A percentile compares a stretch with the other conserved stretches of the same genome.
Conservation (phyloP, 2,329 filamentous ascomycete genomes). For the Aspergillus sp. region DNA sequence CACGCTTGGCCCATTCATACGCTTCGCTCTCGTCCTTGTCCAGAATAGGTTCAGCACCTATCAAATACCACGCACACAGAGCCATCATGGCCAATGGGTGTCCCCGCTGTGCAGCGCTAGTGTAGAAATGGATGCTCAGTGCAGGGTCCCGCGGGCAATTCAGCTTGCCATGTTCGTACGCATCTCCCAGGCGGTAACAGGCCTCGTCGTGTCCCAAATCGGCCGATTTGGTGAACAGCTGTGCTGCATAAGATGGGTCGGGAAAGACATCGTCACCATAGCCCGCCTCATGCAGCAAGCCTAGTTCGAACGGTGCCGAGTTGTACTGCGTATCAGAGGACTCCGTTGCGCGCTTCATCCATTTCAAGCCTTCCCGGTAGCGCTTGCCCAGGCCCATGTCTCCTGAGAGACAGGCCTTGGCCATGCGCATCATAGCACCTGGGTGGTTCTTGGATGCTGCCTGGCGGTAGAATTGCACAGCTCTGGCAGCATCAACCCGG, state of each 20-base stretch:
- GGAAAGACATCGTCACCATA: conserved; percentile 91
- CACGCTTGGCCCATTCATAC: conserved; percentile 88
- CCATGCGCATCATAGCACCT: conserved; percentile 87
- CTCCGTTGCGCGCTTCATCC: conserved; percentile 90
- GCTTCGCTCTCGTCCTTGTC: conserved; percentile 96
- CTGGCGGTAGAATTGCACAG: conserved; percentile 86
- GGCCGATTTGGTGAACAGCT: conserved; percentile 89
- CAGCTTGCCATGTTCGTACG: conserved; percentile 88
- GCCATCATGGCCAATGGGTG: conserved; percentile 95
- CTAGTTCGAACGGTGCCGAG: conserved; percentile 84
- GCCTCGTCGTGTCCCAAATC: conserved; percentile 87
- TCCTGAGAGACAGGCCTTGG: conserved; percentile 81
- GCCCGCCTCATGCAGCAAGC: conserved; percentile 82
- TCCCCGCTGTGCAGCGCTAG: conserved; percentile 77
- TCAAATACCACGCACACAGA: conserved; percentile 96
- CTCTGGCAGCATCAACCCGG: conserved; percentile 82
- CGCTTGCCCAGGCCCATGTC: conserved; percentile 80
- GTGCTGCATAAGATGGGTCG: conserved; percentile 84
- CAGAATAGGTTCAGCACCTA: conserved; percentile 84
- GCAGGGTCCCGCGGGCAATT: conserved; percentile 86
- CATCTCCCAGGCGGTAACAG: conserved; percentile 84
- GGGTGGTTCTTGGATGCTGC: conserved; percentile 92
- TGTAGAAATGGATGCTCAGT: conserved; percentile 96
- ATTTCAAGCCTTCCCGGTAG: conserved; percentile 89
- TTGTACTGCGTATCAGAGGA: conserved; percentile 90